phyloP scores from a whole-genome alignment of 179 eudicot genomes.

The Spergularia azorica region DNA sequence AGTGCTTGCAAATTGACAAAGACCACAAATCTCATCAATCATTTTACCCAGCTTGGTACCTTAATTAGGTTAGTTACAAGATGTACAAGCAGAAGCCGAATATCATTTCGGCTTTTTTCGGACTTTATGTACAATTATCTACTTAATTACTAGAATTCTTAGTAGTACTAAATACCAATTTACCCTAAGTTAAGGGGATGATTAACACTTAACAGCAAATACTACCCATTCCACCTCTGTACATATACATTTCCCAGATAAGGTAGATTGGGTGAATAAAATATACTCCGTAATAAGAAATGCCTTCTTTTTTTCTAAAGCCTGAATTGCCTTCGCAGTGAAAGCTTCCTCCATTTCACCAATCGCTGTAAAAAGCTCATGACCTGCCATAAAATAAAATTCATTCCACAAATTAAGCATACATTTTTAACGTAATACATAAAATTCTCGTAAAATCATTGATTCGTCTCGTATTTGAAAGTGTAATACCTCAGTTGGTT shows the following conservation, averaged over 20 bases:
- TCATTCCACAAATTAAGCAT: no score
- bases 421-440: no score
- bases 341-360: slow-evolving; percentile 39
- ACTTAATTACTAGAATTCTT: not conserved
- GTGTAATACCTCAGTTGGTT: slow-evolving; percentile 1
- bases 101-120: not conserved
- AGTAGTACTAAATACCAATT: slow-evolving; percentile 8
- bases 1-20: not conserved
- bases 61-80: not conserved
- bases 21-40: not conserved
- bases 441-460: no score
- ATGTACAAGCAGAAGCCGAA: not conserved
- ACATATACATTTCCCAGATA: slow-evolving; percentile 12
- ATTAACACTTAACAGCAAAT: not conserved
- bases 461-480: no score
- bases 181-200: slow-evolving; percentile 13
- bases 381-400: slow-evolving; percentile 26
- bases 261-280: not conserved
- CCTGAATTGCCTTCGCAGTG: slow-evolving; percentile 29
- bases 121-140: slow-evolving; percentile 9
- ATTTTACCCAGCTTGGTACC: not conserved
- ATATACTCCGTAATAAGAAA: slow-evolving; percentile 9
- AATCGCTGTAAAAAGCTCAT: slow-evolving; percentile 41
- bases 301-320: not conserved
- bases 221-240: slow-evolving; percentile 14